These are phyloP conservation scores for Fusarium tjaetaba DNA, from an alignment of 2,329 filamentous ascomycete genomes.

Conservation along the genomic window DNA sequence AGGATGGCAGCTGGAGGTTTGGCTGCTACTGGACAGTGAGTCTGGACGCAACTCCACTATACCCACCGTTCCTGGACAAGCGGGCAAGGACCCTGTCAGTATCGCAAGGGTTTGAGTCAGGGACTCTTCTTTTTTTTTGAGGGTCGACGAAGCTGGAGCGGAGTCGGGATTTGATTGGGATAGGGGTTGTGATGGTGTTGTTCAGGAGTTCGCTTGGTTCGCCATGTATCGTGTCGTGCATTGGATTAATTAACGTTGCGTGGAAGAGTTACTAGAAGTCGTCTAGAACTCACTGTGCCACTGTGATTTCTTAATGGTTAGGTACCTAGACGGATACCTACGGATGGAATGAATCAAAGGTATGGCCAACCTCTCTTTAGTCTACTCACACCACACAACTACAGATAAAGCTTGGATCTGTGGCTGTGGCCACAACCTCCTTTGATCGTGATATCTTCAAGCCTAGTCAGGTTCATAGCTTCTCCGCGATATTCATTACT, in stretches of 20 bases:
- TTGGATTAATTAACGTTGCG: conserved; percentile 34
- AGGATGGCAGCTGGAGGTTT: conserved; percentile 16
- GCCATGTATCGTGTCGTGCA: conserved; percentile 33
- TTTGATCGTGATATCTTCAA: conserved; percentile 5
- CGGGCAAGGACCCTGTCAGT: conserved; percentile 9
- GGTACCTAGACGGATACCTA: background rate
- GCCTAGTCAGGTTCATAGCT: conserved; percentile 18
- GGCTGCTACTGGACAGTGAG: conserved; percentile 27
- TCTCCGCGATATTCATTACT: conserved; percentile 29
- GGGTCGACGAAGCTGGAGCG: conserved; percentile 21
- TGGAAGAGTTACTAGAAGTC: conserved; percentile 12
- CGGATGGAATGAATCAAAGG: background rate
- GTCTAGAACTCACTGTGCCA: background rate
- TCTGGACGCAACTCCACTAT: conserved; percentile 34
- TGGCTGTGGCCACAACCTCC: conserved; percentile 6
- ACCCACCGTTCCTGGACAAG: conserved; percentile 42
- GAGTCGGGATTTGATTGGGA: conserved; percentile 28
- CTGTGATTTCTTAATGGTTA: background rate
- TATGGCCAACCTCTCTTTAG: background rate
- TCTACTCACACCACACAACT: background rate
- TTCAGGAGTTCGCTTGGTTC: conserved; percentile 41
- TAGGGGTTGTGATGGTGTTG: conserved; percentile 6
- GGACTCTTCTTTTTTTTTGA: conserved; percentile 22
- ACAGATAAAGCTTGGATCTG: background rate
- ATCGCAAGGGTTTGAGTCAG: conserved; percentile 42